Percentiles rank a stretch among this genome's conserved stretches.
phyloP scores from a whole-genome alignment of 208 protist genomes.

The Angomonas deanei region DNA sequence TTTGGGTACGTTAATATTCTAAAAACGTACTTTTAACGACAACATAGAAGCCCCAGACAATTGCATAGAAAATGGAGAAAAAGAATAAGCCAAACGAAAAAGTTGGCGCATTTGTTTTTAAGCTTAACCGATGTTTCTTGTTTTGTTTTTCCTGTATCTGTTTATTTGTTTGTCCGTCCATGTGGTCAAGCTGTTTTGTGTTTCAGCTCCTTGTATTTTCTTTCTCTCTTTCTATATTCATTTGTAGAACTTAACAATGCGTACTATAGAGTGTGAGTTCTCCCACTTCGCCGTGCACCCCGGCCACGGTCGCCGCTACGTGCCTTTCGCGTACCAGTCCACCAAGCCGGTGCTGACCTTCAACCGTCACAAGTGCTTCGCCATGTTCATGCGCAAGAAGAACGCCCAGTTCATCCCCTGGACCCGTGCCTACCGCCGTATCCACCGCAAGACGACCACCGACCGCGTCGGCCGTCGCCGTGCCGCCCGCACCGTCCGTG shows the following conservation, averaged over 20 bases:
- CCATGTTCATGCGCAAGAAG: conserved; percentile 93
- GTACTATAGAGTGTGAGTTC: conserved; percentile 91
- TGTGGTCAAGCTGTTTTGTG: background rate
- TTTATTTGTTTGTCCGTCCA: conserved; percentile 7
- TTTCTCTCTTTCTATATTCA: conserved; percentile 7
- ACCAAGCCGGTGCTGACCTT: conserved; percentile 94
- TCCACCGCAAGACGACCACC: conserved; percentile 89
- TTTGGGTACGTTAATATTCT: conserved; percentile 80
- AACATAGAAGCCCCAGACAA: background rate
- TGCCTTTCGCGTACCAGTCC: conserved; percentile 91
- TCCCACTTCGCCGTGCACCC: conserved; percentile 91
- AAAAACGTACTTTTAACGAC: conserved; percentile 33
- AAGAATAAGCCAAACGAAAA: background rate
- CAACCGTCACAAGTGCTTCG: conserved; percentile 85
- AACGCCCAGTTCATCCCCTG: conserved; percentile 91
- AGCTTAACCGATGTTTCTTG: too few relatives aligned
- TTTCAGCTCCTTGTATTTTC: background rate
- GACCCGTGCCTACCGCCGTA: conserved; percentile 91
- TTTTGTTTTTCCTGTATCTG: conserved; percentile 7
- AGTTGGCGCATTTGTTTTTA: background rate
- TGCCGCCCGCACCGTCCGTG: conserved; percentile 65
- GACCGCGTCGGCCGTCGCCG: conserved; percentile 81
- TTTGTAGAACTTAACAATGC: conserved; percentile 50
- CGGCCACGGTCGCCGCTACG: conserved; percentile 91
- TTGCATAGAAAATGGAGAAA: conserved; percentile 5